Evolutionary conservation across 2,329 filamentous ascomycete genomes (phyloP).

Genomic region (Colletotrichum cereale): DNA sequence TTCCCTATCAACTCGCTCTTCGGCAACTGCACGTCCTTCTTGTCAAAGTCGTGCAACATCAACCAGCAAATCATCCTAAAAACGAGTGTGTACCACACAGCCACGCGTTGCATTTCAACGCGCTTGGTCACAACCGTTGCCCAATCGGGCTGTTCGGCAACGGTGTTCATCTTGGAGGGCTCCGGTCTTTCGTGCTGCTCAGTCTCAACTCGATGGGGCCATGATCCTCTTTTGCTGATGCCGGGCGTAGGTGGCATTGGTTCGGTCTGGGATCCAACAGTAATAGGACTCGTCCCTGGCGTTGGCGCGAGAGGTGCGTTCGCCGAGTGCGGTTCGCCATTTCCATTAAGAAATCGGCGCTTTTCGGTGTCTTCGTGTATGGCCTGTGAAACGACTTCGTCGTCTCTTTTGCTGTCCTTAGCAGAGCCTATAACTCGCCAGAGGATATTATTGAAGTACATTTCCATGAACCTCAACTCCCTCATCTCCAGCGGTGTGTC

Average conservation of each 20-base stretch:
- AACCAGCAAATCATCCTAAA: constrained; percentile 55
- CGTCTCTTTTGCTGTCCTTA: neutral
- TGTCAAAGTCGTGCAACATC: constrained; percentile 53
- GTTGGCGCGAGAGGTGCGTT: neutral
- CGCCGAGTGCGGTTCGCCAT: neutral
- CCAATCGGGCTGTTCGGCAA: neutral
- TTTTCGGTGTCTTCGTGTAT: constrained; percentile 18
- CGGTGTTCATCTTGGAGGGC: neutral
- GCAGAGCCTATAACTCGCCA: neutral
- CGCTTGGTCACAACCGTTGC: neutral
- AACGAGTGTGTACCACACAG: constrained; percentile 50
- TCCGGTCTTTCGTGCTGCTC: neutral
- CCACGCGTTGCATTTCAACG: constrained; percentile 24
- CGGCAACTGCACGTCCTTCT: constrained; percentile 49
- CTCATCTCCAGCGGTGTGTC: constrained; percentile 13
- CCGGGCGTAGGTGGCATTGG: neutral
- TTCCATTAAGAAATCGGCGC: neutral
- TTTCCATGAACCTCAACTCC: constrained; percentile 30
- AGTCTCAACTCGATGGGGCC: constrained; percentile 2
- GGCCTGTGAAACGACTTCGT: constrained; percentile 16
- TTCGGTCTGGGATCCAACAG: neutral
- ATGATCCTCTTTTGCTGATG: constrained; percentile 3
- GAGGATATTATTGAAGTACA: constrained; percentile 18
- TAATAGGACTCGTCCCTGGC: neutral
- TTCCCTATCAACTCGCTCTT: constrained; percentile 51